Evolutionary conservation across 257 asterid genomes (phyloP).

Genomic region (Solanum appendiculatum): DNA sequence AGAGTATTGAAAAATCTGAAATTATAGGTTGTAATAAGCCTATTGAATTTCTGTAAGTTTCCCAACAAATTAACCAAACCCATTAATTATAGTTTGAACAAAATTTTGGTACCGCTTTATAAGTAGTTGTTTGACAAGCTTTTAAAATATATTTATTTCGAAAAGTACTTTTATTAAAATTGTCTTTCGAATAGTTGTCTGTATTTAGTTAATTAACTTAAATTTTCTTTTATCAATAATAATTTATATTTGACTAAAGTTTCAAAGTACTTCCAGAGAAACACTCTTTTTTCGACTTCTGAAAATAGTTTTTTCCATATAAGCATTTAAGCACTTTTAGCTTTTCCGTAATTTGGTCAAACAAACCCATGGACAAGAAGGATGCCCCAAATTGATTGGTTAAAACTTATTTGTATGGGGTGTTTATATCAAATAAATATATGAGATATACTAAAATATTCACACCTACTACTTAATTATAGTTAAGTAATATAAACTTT

Average conservation of each 20-base stretch:
- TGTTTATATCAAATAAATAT: too few relatives aligned
- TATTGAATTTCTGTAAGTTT: too few relatives aligned
- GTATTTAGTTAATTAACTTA: neutral
- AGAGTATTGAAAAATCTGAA: too few relatives aligned
- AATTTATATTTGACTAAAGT: neutral
- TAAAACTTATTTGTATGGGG: too few relatives aligned
- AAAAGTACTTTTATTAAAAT: too few relatives aligned
- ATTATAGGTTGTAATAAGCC: too few relatives aligned
- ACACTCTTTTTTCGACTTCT: neutral
- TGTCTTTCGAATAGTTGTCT: neutral
- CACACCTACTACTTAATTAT: neutral
- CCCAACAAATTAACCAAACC: neutral
- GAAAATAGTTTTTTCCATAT: neutral
- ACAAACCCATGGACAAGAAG: neutral
- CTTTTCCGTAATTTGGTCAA: neutral
- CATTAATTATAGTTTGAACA: neutral
- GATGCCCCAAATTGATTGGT: neutral
- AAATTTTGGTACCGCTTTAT: neutral
- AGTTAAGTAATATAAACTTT: too few relatives aligned
- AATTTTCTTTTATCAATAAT: neutral
- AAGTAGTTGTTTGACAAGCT: neutral
- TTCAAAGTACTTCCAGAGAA: neutral
- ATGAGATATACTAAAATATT: too few relatives aligned
- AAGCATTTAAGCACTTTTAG: neutral
- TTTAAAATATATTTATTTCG: too few relatives aligned